A percentile compares a stretch with the other conserved stretches of the same genome.
Evolutionary conservation across 139 green algal genomes (phyloP).

Genomic region (Astrephomene gubernaculifera): DNA sequence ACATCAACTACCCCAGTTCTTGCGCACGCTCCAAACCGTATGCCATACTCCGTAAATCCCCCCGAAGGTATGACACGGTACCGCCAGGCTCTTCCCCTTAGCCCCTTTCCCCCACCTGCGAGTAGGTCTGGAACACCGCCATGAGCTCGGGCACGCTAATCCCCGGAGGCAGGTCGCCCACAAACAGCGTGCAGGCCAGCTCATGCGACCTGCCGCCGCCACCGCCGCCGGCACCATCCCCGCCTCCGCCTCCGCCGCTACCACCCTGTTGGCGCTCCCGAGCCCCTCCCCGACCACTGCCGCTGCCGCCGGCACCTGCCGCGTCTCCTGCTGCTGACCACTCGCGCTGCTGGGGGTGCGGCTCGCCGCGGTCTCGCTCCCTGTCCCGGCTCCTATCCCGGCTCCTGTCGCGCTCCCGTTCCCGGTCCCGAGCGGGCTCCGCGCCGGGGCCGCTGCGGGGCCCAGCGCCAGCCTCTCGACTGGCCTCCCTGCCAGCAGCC

Average conservation of each 20-base stretch:
- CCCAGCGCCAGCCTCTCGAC: too few species aligned
- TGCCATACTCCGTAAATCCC: too few species aligned
- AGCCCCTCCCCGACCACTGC: background rate
- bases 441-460: background rate
- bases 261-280: too few species aligned
- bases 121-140: slow-evolving; percentile 25
- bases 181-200: slow-evolving; percentile 37
- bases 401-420: background rate
- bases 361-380: background rate
- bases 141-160: background rate
- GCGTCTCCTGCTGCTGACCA: too few species aligned
- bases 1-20: too few species aligned
- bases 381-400: background rate
- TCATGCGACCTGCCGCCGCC: background rate
- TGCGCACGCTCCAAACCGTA: too few species aligned
- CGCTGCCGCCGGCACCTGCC: too few species aligned
- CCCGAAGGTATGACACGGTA: background rate
- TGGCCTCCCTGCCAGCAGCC: too few species aligned
- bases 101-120: background rate
- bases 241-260: background rate
- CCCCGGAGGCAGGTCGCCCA: slow-evolving; percentile 15
- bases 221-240: background rate
- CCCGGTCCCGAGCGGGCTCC: background rate
- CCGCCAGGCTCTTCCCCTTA: background rate
- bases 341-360: too few species aligned